Evolutionary conservation across 2,329 filamentous ascomycete species (phyloP), one percentile per base, ranked within the genome.

Genomic region (Nemania sp.): DNA sequence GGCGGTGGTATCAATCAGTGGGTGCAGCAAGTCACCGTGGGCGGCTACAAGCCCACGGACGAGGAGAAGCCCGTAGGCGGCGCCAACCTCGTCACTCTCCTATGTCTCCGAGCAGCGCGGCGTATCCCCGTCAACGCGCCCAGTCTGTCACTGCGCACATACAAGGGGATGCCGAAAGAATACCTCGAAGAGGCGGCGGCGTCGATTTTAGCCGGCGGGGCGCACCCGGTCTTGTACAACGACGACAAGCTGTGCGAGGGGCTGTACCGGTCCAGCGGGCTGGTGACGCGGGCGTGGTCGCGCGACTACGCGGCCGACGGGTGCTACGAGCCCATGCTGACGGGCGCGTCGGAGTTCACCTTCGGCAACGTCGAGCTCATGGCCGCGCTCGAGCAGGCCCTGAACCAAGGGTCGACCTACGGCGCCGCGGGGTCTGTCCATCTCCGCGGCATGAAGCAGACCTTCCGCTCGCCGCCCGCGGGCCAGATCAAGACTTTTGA

Each of bases 1-100:
- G 55, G 55, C 26, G 55, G 55, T 5, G 52, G 55, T 31, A 58
- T 58, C 52, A 58, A 58, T 14, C 55, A 58, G 23, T 58, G 52
- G 55, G 55, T 58, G 28, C 55, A 58, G 34, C 55, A 58, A 24
- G 33, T 55, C 30, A 58, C 55, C 34, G 20, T 58, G 2, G 52
- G 55, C 30, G 52, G 55, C 2, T 58, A 58, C 20, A 52, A 52
- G 33, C 5, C 47, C 7, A 58, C 52, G 7, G 48, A 58, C 4
- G 41, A 15, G 4, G 52, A 55, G 7, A 24, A 14, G 0, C 52
- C 52, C 3, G 48, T 42, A 23, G 48, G 55, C n/a, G 55, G 52
- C 15, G 52, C 52, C 23, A 58, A 58, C 34, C 31, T 26, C 6
- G 55, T 58, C 34, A 55, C 55, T 9, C 40, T 58, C 3, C 44